These are phyloP conservation scores for Bassia scoparia DNA, from an alignment of 148 eudicot genomes.

Conservation along the genomic window DNA sequence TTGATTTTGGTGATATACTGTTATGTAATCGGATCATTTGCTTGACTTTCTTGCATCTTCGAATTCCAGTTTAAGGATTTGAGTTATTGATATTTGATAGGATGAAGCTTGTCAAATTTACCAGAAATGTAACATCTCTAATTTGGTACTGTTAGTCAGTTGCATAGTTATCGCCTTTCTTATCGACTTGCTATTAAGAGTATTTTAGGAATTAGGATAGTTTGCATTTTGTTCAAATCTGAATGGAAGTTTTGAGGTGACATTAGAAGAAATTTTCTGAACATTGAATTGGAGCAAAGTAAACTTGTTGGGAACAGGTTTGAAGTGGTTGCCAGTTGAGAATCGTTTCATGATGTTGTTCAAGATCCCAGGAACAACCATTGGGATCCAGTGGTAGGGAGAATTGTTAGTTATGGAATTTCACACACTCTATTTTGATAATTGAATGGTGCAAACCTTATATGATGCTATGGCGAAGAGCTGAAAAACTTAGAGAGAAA, in stretches of 20 bases:
- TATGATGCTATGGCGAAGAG: background rate
- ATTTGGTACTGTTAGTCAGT: background rate
- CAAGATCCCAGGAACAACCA: background rate
- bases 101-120: background rate
- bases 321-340: background rate
- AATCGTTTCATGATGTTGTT: background rate
- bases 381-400: background rate
- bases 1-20: background rate
- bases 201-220: background rate
- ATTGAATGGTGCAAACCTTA: background rate
- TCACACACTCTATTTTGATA: background rate
- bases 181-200: background rate
- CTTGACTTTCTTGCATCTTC: background rate
- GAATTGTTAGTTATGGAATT: background rate
- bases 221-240: background rate
- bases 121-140: background rate
- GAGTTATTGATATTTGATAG: background rate
- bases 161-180: background rate
- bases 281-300: background rate
- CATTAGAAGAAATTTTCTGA: background rate
- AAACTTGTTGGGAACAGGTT: background rate
- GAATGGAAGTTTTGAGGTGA: background rate
- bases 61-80: background rate
- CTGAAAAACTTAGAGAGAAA: no score
- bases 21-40: background rate